Evolutionary conservation across 768 basidiomycete genomes (phyloP).

Genomic region (Piloderma croceum): DNA sequence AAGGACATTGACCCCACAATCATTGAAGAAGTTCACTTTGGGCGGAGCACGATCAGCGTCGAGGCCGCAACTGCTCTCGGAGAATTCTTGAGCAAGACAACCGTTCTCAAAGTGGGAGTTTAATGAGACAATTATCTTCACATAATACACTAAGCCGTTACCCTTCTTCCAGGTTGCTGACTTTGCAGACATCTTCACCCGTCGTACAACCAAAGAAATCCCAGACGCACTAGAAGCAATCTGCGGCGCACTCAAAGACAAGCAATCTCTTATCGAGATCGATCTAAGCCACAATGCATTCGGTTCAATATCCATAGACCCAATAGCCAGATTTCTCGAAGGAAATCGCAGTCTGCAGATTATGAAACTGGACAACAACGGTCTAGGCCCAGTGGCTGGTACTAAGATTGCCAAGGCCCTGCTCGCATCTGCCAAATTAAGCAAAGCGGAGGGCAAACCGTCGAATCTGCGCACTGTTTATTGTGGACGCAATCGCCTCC

Average conservation of each 20-base stretch:
- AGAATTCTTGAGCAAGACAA: slow-evolving; percentile 66
- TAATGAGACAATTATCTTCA: not conserved
- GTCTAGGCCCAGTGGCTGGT: slow-evolving; percentile 88
- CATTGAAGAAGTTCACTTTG: slow-evolving; percentile 86
- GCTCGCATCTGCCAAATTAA: slow-evolving; percentile 63
- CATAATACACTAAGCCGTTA: slow-evolving; percentile 6
- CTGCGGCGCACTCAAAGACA: slow-evolving; percentile 80
- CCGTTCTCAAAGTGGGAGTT: slow-evolving; percentile 60
- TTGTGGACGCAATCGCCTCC: slow-evolving; percentile 94
- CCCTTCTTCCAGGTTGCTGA: slow-evolving; percentile 67
- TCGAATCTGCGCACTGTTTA: slow-evolving; percentile 77
- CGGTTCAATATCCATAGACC: slow-evolving; percentile 90
- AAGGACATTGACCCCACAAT: slow-evolving; percentile 53
- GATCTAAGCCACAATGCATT: slow-evolving; percentile 96
- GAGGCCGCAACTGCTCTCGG: slow-evolving; percentile 84
- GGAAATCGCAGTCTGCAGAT: slow-evolving; percentile 77
- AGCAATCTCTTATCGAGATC: slow-evolving; percentile 77
- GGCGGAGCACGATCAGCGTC: slow-evolving; percentile 91
- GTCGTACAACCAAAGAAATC: slow-evolving; percentile 92
- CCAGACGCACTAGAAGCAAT: slow-evolving; percentile 83
- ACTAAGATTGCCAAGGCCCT: slow-evolving; percentile 80
- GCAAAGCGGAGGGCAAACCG: slow-evolving; percentile 56
- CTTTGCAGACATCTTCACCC: slow-evolving; percentile 97
- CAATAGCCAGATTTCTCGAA: slow-evolving; percentile 85
- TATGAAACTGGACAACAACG: slow-evolving; percentile 94